Evolutionary conservation across 345 rosid genomes (phyloP).

Genomic region (Melaleuca quinquenervia): DNA sequence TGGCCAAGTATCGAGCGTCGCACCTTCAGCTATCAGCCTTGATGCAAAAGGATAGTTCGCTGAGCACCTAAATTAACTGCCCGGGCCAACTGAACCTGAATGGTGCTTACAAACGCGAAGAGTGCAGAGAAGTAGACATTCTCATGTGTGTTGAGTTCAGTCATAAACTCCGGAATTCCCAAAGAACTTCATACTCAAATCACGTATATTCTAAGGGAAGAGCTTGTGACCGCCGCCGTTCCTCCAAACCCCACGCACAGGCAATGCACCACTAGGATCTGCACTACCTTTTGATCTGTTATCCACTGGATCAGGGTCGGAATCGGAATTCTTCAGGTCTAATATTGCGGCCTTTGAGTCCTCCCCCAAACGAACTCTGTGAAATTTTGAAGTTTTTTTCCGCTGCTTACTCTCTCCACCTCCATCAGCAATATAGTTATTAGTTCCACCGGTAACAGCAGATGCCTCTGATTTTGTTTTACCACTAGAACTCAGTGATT

Average conservation of each 20-base stretch:
- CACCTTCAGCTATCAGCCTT: background rate
- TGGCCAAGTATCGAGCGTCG: background rate
- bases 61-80: background rate
- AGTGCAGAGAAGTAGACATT: background rate
- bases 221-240: conserved; percentile 61
- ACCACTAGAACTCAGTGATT: background rate
- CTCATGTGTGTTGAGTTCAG: background rate
- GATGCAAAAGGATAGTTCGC: background rate
- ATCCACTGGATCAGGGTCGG: conserved; percentile 20
- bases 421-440: conserved; percentile 11
- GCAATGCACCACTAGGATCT: conserved; percentile 20
- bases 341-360: conserved; percentile 57
- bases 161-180: background rate
- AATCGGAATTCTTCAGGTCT: conserved; percentile 28
- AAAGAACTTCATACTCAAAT: background rate
- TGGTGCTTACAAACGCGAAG: background rate
- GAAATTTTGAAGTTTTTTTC: conserved; percentile 79
- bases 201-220: conserved; percentile 10
- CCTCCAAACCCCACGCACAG: conserved; percentile 66
- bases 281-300: conserved; percentile 13
- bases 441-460: conserved; percentile 16
- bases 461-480: conserved; percentile 8
- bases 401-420: conserved; percentile 30
- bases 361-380: conserved; percentile 63
- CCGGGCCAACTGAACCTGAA: background rate